Percentiles rank a stretch among this genome's conserved stretches.
phyloP scores from a whole-genome alignment of 176 grass and related monocot species.

The Eleusine indica region DNA sequence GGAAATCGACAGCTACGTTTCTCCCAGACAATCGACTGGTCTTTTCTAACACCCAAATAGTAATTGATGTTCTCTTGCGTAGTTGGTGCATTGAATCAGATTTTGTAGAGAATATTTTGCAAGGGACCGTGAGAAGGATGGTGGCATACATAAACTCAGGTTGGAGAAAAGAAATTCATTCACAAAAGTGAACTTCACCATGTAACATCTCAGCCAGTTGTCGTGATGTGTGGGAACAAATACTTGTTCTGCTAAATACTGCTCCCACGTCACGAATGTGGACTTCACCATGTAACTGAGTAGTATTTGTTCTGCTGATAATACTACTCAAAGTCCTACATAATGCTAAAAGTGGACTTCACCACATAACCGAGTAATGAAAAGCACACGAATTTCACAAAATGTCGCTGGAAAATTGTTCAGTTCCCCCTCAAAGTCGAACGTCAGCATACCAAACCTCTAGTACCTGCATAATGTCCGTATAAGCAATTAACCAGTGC shows the following conservation, averaged over 20 bases:
- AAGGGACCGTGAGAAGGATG: conserved; percentile 2
- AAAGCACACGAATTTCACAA: not conserved
- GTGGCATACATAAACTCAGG: not conserved
- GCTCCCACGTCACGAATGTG: too few species aligned
- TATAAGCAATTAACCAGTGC: not conserved
- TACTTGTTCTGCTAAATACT: not conserved
- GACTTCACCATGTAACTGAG: too few species aligned
- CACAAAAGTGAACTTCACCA: conserved; percentile 1
- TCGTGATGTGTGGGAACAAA: not conserved
- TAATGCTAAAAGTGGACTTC: too few species aligned
- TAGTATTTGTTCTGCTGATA: too few species aligned
- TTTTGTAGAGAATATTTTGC: not conserved
- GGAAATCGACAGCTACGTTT: conserved; percentile 16
- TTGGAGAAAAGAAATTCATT: conserved; percentile 38
- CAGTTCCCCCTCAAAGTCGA: not conserved
- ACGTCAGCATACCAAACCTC: not conserved
- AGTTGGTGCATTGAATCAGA: conserved; percentile 11
- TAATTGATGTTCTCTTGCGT: not conserved
- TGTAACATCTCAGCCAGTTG: not conserved
- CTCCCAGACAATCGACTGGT: not conserved
- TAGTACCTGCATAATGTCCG: too few species aligned
- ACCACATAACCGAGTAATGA: not conserved
- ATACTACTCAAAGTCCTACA: too few species aligned
- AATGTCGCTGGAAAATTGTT: not conserved
- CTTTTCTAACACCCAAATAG: not conserved